Evolutionary conservation across 2,329 filamentous ascomycete species (phyloP), one percentile per base, ranked within the genome.

Genomic region (Fusarium sp.): DNA sequence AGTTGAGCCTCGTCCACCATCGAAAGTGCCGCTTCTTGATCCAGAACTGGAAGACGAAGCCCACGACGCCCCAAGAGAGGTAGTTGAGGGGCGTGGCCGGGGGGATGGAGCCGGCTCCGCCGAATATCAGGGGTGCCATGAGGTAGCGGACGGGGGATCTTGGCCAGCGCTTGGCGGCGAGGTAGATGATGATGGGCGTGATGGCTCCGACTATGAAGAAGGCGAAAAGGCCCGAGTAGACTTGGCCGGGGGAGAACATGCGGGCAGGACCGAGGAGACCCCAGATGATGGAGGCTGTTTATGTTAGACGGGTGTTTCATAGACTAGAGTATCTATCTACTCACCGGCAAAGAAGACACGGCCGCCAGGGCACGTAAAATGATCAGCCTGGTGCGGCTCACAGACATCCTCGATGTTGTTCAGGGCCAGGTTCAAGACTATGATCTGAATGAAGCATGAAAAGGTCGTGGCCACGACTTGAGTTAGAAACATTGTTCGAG

Each of bases 1-100:
- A 94, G 83, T 94, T 94, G 78, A 93, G 89, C 29, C 91, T 87
- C 81, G 88, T 89, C 93, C 93, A 94, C 92, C 92, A 94, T 31
- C 83, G 87, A 70, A 90, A 90, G 79, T 89, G 87, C 16, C 87
- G 85, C 77, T 88, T 88, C 80, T 91, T 90, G 78, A 94, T 88
- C 77, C 85, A 87, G 80, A 89, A 90, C 80, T 94, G 92, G 85
- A 94, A 94, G 35, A 92, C 70, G 74, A 89, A 90, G 33, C 92
- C 93, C 4, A 94, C 90, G 64, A 92, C 83, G 20, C 90, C 91
- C 92, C 92, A 94, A n/a, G 88, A 87, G 36, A 93, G 87, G 79
- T 93, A 94, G 82, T 93, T 94, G 67, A 94, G 87, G 0, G 92
- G 92, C 0, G 92, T 93, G 4, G 93, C 92, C 0, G 90, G 90